Conservation (phyloP, 768 basidiomycete species). For the Solioccasus polychromus region DNA sequence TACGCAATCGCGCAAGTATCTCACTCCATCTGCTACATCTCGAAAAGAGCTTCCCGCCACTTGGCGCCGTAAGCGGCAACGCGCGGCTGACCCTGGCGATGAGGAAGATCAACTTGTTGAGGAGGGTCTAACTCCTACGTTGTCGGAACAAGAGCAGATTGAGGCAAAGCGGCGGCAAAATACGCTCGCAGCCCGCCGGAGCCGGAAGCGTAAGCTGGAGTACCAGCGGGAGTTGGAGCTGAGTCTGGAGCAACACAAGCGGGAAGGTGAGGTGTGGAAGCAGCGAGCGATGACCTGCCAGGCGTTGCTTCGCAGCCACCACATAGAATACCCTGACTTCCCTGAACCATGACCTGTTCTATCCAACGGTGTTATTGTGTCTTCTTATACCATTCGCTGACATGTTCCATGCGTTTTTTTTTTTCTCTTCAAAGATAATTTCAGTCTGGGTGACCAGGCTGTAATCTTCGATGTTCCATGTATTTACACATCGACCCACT, state of each 20-base stretch:
- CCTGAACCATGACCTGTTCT: slow-evolving; percentile 22
- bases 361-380: slow-evolving; percentile 1
- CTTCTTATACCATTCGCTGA: slow-evolving; percentile 8
- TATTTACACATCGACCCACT: slow-evolving; percentile 27
- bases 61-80: slow-evolving; percentile 61
- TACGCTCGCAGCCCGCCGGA: slow-evolving; percentile 80
- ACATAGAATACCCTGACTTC: slow-evolving; percentile 55
- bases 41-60: slow-evolving; percentile 74
- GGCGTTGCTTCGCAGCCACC: slow-evolving; percentile 55
- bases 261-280: slow-evolving; percentile 64
- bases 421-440: slow-evolving; percentile 9
- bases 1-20: slow-evolving; percentile 74
- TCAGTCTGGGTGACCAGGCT: slow-evolving; percentile 6
- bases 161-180: slow-evolving; percentile 80
- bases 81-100: slow-evolving; percentile 44
- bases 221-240: slow-evolving; percentile 67
- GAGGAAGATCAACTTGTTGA: slow-evolving; percentile 42
- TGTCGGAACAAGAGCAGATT: slow-evolving; percentile 64
- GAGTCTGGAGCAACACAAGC: slow-evolving; percentile 46
- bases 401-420: slow-evolving; percentile 1
- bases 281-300: slow-evolving; percentile 46
- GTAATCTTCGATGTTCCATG: slow-evolving; percentile 46
- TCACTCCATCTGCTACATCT: slow-evolving; percentile 71
- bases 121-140: slow-evolving; percentile 34
- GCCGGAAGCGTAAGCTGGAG: slow-evolving; percentile 69